Evolutionary conservation across 768 basidiomycete genomes (phyloP).

Genomic region (Lactifluus hygrophoroides): DNA sequence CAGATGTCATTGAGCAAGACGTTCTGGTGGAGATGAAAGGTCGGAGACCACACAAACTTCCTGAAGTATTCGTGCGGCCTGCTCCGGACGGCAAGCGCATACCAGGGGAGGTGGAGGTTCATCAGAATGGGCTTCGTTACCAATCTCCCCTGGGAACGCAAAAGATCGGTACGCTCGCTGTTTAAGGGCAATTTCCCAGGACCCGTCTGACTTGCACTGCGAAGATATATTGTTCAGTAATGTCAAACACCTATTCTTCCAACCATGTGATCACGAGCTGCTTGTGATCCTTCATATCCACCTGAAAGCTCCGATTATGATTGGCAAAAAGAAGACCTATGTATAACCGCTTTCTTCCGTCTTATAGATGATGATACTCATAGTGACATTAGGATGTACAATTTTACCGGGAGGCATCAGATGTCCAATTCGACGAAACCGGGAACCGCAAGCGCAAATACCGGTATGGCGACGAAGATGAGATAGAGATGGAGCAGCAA

Average conservation of each 20-base stretch:
- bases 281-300: conserved; percentile 92
- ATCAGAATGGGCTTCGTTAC: conserved; percentile 94
- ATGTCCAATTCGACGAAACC: conserved; percentile 97
- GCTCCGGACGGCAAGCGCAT: conserved; percentile 91
- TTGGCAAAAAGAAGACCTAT: conserved; percentile 97
- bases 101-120: conserved; percentile 97
- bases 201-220: conserved; percentile 2
- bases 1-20: conserved; percentile 95
- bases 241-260: conserved; percentile 98
- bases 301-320: conserved; percentile 92
- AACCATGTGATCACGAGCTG: conserved; percentile 94
- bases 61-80: conserved; percentile 89
- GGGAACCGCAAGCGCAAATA: conserved; percentile 98
- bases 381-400: conserved; percentile 68
- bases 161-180: conserved; percentile 64
- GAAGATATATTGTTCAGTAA: conserved; percentile 92
- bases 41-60: conserved; percentile 73
- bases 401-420: conserved; percentile 96
- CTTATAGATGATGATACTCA: conserved; percentile 2
- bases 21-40: conserved; percentile 83
- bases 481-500: conserved; percentile 97
- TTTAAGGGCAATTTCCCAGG: neutral
- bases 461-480: conserved; percentile 96
- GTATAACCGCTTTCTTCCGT: conserved; percentile 36
- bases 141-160: conserved; percentile 79